phyloP scores from a whole-genome alignment of 108 stramenopile species.

The Hondaea fermentalgiana region DNA sequence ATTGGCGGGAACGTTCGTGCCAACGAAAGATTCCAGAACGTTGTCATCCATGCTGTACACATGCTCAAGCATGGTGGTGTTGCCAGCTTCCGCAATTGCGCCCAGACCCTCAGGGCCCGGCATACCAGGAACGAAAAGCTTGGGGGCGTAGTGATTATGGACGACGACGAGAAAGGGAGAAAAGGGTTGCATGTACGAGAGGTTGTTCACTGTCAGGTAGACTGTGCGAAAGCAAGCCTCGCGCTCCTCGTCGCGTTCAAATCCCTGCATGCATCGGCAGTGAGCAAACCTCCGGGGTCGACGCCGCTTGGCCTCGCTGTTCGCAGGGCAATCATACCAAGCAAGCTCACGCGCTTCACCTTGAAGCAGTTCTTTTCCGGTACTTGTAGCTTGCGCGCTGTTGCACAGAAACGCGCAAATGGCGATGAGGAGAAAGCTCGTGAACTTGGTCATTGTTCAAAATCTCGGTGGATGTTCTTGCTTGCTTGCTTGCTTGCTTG shows the following conservation, averaged over 20 bases:
- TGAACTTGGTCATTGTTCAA: too few species aligned
- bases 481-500: too few species aligned
- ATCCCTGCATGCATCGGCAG: not conserved
- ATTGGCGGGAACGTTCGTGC: not conserved
- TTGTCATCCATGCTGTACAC: not conserved
- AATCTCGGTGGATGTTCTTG: too few species aligned
- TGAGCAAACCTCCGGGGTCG: not conserved
- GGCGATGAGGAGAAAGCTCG: too few species aligned
- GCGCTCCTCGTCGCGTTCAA: not conserved
- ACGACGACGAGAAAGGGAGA: conserved; percentile 21
- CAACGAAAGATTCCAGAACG: not conserved
- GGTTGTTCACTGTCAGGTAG: not conserved
- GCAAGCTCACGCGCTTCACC: not conserved
- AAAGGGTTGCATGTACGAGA: conserved; percentile 25
- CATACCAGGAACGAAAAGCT: not conserved
- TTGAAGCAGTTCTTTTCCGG: not conserved
- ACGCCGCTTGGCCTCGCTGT: not conserved
- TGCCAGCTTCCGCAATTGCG: not conserved
- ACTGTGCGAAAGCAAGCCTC: not conserved
- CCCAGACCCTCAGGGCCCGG: not conserved
- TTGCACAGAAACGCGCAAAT: too few species aligned
- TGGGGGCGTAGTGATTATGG: conserved; percentile 1
- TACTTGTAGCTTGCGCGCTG: not conserved
- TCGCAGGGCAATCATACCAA: not conserved
- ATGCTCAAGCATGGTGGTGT: not conserved